Evolutionary conservation across 2,329 filamentous ascomycete genomes (phyloP), one percentile per base, ranked within the genome.

Genomic region (Ramularia endophylla): DNA sequence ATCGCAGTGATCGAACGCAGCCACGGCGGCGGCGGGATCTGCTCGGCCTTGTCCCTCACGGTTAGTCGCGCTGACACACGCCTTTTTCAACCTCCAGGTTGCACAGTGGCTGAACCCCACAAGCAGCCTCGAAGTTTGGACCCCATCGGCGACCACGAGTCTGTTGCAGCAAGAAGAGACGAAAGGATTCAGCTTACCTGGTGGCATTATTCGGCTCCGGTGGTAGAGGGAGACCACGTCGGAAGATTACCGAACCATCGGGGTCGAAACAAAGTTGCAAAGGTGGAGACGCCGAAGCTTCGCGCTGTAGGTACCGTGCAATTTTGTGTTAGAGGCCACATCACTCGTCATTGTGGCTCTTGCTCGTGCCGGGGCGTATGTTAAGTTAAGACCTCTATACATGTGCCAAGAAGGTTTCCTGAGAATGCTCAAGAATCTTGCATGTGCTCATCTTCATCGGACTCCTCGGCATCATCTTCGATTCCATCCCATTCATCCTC

Each of bases 401-500:
- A 28, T 20, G 38, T 17, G 27, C 31, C 15, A n/a, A 12, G 28
- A 16, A n/a, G 22, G 6, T 25, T 6, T n/a, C 30, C 16, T 27
- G 9, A n/a, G 22, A 20, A 17, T 20, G 8, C 20, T 50, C 43
- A 61, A 9, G 50, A 55, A 43, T 61, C 59, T 32, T 57, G 40
- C 50, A 36, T 48, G 22, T 52, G 33, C 28, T 55, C 45, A 29
- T 56, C 60, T 13, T 56, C 55, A 5, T 54, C 57, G 11, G 55
- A 55, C 34, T 62, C 57, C 40, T 55, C 53, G 22, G 56, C 52
- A 33, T 51, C 57, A n/a, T 60, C 60, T 11, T 62, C 63, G 36
- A 59, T 57, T 4, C 57, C 57, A 11, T 56, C 56, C 57, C 50
- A 59, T 31, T 63, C 58, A 19, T 65, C 58, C 36, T 55, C 64